These are phyloP conservation scores for Mollisia scopiformis DNA, from an alignment of 2,329 filamentous ascomycete genomes.

Conservation along the genomic window DNA sequence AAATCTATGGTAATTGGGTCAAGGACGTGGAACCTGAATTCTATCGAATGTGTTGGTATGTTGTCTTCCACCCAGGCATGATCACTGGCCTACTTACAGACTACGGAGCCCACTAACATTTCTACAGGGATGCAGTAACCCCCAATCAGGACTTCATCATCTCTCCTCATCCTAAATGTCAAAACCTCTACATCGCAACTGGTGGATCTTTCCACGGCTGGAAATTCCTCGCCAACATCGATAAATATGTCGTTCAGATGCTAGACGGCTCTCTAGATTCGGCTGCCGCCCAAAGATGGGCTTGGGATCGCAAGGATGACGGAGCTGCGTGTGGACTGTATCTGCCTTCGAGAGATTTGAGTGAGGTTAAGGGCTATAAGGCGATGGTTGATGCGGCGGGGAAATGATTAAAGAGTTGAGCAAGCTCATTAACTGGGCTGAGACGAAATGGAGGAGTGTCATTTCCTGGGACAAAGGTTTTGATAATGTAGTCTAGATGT, in stretches of 20 bases:
- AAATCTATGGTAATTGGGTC: not conserved
- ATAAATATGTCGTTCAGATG: conserved; percentile 57
- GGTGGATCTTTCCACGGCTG: conserved; percentile 66
- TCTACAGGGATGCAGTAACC: not conserved
- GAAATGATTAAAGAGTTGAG: no score
- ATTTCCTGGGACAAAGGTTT: no score
- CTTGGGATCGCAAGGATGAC: not conserved
- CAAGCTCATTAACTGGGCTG: no score
- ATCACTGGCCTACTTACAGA: conserved; percentile 33
- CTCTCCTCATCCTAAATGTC: not conserved
- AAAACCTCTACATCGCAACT: conserved; percentile 42
- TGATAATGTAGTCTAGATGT: no score
- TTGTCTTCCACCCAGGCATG: not conserved
- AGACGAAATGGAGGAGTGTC: no score
- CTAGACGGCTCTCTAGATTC: conserved; percentile 36
- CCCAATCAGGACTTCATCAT: not conserved
- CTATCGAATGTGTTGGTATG: not conserved
- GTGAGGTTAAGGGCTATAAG: not conserved
- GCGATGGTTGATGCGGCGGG: no score
- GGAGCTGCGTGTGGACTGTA: not conserved
- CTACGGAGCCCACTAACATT: no score
- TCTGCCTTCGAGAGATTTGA: not conserved
- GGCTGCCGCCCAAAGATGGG: not conserved
- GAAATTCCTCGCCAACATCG: conserved; percentile 65
- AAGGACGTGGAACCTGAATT: not conserved